Conservation (phyloP, 768 basidiomycete genomes). For the Termitomyces sp. region DNA sequence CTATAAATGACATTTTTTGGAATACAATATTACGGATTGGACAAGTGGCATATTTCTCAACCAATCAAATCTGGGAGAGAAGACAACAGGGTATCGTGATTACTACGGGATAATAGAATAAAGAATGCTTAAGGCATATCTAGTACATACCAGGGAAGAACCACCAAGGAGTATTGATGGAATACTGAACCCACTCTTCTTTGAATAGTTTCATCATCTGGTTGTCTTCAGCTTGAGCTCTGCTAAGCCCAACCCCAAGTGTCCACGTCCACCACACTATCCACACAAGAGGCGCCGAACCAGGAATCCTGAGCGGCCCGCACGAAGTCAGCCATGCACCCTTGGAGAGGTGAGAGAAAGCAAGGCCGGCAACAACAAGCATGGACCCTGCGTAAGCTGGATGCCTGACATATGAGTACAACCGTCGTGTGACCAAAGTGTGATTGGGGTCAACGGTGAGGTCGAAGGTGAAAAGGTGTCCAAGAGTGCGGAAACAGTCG, state of each 20-base stretch:
- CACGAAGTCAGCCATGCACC: slow-evolving; percentile 37
- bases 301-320: slow-evolving; percentile 21
- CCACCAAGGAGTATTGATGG: slow-evolving; percentile 37
- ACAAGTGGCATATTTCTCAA: no score
- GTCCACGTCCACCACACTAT: slow-evolving; percentile 40
- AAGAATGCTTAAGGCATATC: not conserved
- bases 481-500: slow-evolving; percentile 39
- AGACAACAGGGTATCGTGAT: not conserved
- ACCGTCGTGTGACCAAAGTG: slow-evolving; percentile 37
- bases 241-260: slow-evolving; percentile 34
- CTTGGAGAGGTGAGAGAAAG: slow-evolving; percentile 33
- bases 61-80: not conserved
- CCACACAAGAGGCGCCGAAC: slow-evolving; percentile 21
- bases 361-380: slow-evolving; percentile 36
- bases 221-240: slow-evolving; percentile 43
- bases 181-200: slow-evolving; percentile 41
- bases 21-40: no score
- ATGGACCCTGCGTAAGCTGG: slow-evolving; percentile 44
- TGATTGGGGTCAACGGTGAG: slow-evolving; percentile 41
- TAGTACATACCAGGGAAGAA: slow-evolving; percentile 40
- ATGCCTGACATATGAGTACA: slow-evolving; percentile 43
- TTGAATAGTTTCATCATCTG: slow-evolving; percentile 40
- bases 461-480: slow-evolving; percentile 44
- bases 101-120: not conserved
- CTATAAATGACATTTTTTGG: no score